Base-by-base conservation (phyloP, 2,329 filamentous ascomycete genomes). In the Emericellopsis cladophorae region DNA sequence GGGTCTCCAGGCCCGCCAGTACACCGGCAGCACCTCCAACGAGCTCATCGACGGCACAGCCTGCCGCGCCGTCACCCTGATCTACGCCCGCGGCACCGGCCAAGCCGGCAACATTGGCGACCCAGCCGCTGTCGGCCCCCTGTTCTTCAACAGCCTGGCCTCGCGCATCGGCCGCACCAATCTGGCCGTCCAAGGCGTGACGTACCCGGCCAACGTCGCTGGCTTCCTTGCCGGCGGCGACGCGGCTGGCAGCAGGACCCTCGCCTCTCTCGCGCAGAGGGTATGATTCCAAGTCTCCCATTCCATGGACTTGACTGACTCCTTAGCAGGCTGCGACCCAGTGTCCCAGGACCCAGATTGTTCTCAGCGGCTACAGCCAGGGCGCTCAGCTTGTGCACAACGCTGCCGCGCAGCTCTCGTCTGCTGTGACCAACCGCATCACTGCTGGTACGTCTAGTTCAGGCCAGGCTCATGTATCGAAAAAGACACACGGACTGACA, bases 71-170 rank as follows among this genome's bases (percentile, higher is more conserved):
- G 61, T 71, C 45, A 75, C 70, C 7, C 54, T 76, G 40, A 66
- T 77, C 48, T 76, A 71, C 47, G 72, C 72, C n/a, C 65, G 72
- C 15, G 72, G 73, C 8, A 74, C 72, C 4, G 66, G 62, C 6
- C 70, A 76, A 53, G 31, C 46, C 1, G 70, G 70, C 33, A 75
- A 72, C 47, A 66, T 76, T 39, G 73, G 73, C 18, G 51, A 49
- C 21, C 45, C 66, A 6, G 60, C 65, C 2, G 45, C 45, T 29
- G 45, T 46, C 23, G 72, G 72, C 1, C 71, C 71, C 2, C 64
- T 67, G 2, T 67, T 76, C 46, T 68, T 70, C 44, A 54, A 62
- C 31, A 62, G 64, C 2, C 51, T 76, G 2, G 58, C 57, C 8
- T 37, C 49, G 5, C 50, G 54, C 39, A 54, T 73, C 43, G 67